phyloP scores from a whole-genome alignment of 352 stramenopile species.

The Phytophthora fragariae region DNA sequence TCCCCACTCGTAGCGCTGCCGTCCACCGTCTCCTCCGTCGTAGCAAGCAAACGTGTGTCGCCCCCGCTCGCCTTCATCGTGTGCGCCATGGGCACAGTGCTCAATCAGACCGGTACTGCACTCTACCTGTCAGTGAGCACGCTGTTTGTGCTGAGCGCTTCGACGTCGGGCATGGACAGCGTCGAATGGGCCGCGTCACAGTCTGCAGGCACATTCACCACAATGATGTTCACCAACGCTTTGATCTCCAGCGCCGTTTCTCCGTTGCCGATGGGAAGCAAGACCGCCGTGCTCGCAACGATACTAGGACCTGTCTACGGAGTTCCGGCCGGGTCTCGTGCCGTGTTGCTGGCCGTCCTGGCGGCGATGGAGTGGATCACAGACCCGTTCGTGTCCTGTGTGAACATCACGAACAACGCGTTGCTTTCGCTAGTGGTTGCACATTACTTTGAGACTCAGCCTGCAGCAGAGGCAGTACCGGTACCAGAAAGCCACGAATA shows the following conservation, averaged over 20 bases:
- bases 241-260: slow-evolving; percentile 49
- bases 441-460: slow-evolving; percentile 52
- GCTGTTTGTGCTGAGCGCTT: slow-evolving; percentile 55
- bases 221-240: slow-evolving; percentile 48
- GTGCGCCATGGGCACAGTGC: slow-evolving; percentile 46
- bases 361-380: slow-evolving; percentile 64
- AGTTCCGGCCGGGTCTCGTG: slow-evolving; percentile 31
- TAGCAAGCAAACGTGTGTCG: slow-evolving; percentile 58
- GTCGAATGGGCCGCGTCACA: slow-evolving; percentile 30
- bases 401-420: slow-evolving; percentile 64
- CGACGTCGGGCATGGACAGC: slow-evolving; percentile 19
- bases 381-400: slow-evolving; percentile 56
- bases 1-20: slow-evolving; percentile 65
- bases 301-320: slow-evolving; percentile 57
- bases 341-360: slow-evolving; percentile 51
- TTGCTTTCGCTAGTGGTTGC: slow-evolving; percentile 63
- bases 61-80: slow-evolving; percentile 67
- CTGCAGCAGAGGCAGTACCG: slow-evolving; percentile 22
- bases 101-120: slow-evolving; percentile 76
- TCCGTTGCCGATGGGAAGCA: slow-evolving; percentile 48
- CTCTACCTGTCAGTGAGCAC: slow-evolving; percentile 59
- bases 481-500: slow-evolving; percentile 5
- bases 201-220: slow-evolving; percentile 33
- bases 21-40: slow-evolving; percentile 58
- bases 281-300: slow-evolving; percentile 46